These are phyloP conservation scores for Nakaseomyces uthaithaninus DNA, from an alignment of 1,139 yeast genomes.

Conservation along the genomic window DNA sequence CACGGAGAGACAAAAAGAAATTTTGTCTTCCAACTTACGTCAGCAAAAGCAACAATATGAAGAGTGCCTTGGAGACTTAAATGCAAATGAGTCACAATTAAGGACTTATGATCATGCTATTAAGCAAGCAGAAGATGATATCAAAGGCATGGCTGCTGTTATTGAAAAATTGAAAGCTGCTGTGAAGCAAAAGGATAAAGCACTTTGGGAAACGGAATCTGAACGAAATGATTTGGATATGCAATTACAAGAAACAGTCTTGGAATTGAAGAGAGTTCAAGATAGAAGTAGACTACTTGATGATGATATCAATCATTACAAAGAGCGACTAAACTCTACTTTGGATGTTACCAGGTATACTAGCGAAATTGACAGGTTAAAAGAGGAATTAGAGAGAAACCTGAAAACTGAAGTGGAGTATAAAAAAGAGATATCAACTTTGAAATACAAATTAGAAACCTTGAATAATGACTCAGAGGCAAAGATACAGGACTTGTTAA, in stretches of 20 bases:
- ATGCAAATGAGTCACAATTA: constrained; percentile 65
- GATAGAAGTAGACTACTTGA: constrained; percentile 38
- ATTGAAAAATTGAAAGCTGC: constrained; percentile 51
- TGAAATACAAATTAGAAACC: constrained; percentile 56
- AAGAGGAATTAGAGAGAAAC: constrained; percentile 48
- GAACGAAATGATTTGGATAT: constrained; percentile 50
- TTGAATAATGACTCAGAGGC: constrained; percentile 44
- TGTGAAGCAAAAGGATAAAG: constrained; percentile 48
- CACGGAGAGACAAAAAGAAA: constrained; percentile 27
- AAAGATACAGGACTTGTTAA: constrained; percentile 43
- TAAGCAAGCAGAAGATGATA: constrained; percentile 49
- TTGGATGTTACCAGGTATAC: constrained; percentile 43
- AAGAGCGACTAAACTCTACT: constrained; percentile 37
- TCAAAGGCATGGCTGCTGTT: constrained; percentile 48
- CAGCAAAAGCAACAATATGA: constrained; percentile 68
- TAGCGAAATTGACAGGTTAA: constrained; percentile 51
- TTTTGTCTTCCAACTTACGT: constrained; percentile 36
- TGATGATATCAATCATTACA: constrained; percentile 49
- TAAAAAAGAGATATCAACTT: constrained; percentile 54
- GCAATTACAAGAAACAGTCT: constrained; percentile 48
- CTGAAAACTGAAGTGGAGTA: constrained; percentile 57
- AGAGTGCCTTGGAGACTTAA: constrained; percentile 64
- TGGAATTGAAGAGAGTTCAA: constrained; percentile 47
- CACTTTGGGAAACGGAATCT: constrained; percentile 50
- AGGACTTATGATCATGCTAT: constrained; percentile 48